Conservation (phyloP, 108 stramenopile genomes). For the Fistulifera pelliculosa region DNA sequence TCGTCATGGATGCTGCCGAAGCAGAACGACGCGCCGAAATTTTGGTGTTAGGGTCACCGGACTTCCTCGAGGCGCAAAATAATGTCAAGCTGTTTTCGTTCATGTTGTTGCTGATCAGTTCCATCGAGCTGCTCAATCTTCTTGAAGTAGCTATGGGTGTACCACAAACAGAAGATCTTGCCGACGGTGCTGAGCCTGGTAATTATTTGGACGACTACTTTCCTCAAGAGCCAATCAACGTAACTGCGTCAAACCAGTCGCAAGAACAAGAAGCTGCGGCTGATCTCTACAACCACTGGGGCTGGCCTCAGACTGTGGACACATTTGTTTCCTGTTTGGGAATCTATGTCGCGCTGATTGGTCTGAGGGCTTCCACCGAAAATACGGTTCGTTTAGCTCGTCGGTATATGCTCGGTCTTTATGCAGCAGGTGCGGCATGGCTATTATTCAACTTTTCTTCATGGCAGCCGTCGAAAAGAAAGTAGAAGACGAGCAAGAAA, state of each 20-base stretch:
- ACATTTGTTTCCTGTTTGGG: conserved; percentile 42
- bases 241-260: background rate
- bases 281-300: conserved; percentile 6
- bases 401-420: conserved; percentile 42
- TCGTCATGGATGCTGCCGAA: conserved; percentile 62
- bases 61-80: conserved; percentile 71
- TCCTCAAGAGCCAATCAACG: conserved; percentile 1
- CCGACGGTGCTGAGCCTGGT: conserved; percentile 5
- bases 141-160: conserved; percentile 55
- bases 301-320: conserved; percentile 27
- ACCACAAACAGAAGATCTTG: conserved; percentile 18
- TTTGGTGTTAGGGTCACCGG: conserved; percentile 55
- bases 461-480: conserved; percentile 19
- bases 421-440: conserved; percentile 45
- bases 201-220: conserved; percentile 14
- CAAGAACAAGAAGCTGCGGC: conserved; percentile 1
- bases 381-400: conserved; percentile 49
- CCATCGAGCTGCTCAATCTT: conserved; percentile 59
- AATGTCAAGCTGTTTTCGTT: conserved; percentile 75
- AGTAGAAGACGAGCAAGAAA: conserved; percentile 15
- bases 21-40: conserved; percentile 64
- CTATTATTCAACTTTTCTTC: conserved; percentile 45
- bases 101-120: conserved; percentile 55
- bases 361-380: conserved; percentile 58
- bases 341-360: conserved; percentile 59